Evolutionary conservation across 805 yeast species (phyloP).

Genomic region (Saturnispora diversa): DNA sequence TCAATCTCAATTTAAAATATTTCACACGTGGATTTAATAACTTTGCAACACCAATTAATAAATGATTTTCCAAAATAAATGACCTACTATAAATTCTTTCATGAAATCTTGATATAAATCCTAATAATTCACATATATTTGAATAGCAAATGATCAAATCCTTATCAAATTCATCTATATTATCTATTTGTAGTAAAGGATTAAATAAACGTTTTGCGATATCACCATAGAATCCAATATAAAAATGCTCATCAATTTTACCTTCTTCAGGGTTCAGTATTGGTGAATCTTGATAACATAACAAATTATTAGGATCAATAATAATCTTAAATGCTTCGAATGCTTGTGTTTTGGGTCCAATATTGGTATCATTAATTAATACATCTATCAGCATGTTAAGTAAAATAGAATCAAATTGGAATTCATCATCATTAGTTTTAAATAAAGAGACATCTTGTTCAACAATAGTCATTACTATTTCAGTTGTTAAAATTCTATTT

Average conservation of each 20-base stretch:
- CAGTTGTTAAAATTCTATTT: conserved; percentile 66
- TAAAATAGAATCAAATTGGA: conserved; percentile 38
- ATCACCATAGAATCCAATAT: conserved; percentile 51
- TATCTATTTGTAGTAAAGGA: conserved; percentile 21
- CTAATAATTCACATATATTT: conserved; percentile 57
- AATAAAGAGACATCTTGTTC: conserved; percentile 75
- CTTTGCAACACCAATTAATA: conserved; percentile 47
- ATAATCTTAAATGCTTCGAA: conserved; percentile 73
- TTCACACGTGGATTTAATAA: conserved; percentile 39
- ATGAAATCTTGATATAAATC: conserved; percentile 62
- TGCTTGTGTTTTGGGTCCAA: conserved; percentile 74
- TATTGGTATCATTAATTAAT: conserved; percentile 51
- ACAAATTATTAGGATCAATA: conserved; percentile 43
- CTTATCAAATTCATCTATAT: not conserved
- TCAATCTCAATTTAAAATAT: conserved; percentile 45
- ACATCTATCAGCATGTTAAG: conserved; percentile 49
- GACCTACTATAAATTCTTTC: conserved; percentile 48
- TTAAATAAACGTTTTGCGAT: conserved; percentile 28
- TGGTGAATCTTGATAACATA: conserved; percentile 14
- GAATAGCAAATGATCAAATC: conserved; percentile 15
- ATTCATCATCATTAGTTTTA: conserved; percentile 34
- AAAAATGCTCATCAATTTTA: conserved; percentile 32
- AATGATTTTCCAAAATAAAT: conserved; percentile 52
- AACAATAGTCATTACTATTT: conserved; percentile 67
- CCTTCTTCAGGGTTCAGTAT: conserved; percentile 22